Percentiles rank a stretch among this genome's conserved stretches.
Evolutionary conservation across 345 rosid species (phyloP).

Genomic region (Gossypium anomalum): DNA sequence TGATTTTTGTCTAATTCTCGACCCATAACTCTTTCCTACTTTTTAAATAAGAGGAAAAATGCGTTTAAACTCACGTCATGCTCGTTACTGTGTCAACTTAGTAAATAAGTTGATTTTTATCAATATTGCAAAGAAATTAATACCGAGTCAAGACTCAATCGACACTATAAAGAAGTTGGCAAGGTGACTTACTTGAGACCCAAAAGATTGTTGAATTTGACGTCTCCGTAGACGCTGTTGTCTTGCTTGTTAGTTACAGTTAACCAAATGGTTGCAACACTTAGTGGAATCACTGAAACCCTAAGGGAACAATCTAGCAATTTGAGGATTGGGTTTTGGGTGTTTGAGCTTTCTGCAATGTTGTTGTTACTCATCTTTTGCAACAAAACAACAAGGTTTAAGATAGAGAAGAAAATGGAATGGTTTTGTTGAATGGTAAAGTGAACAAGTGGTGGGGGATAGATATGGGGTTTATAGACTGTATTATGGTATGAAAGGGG

Average conservation of each 20-base stretch:
- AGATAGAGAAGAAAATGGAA: background rate
- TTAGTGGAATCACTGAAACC: constrained; percentile 67
- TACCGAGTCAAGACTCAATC: too few species aligned
- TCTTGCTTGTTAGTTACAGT: constrained; percentile 63
- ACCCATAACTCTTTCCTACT: too few species aligned
- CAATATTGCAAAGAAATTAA: too few species aligned
- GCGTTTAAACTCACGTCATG: too few species aligned
- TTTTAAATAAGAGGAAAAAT: too few species aligned
- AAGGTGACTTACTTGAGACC: constrained; percentile 64
- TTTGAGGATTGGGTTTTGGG: constrained; percentile 1
- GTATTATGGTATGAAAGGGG: background rate
- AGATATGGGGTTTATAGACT: constrained; percentile 27
- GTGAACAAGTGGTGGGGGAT: background rate
- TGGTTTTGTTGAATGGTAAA: background rate
- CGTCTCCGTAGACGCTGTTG: constrained; percentile 49
- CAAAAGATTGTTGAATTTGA: constrained; percentile 47
- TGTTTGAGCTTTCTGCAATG: background rate
- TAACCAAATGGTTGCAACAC: constrained; percentile 70
- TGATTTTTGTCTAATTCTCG: too few species aligned
- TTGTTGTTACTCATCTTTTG: background rate
- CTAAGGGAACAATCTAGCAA: constrained; percentile 61
- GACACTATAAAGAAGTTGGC: background rate
- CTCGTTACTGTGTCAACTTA: too few species aligned
- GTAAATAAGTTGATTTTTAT: too few species aligned
- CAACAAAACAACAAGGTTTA: too few species aligned